Conservation (phyloP, 768 basidiomycete species). For the Leccinum barrowsii region DNA sequence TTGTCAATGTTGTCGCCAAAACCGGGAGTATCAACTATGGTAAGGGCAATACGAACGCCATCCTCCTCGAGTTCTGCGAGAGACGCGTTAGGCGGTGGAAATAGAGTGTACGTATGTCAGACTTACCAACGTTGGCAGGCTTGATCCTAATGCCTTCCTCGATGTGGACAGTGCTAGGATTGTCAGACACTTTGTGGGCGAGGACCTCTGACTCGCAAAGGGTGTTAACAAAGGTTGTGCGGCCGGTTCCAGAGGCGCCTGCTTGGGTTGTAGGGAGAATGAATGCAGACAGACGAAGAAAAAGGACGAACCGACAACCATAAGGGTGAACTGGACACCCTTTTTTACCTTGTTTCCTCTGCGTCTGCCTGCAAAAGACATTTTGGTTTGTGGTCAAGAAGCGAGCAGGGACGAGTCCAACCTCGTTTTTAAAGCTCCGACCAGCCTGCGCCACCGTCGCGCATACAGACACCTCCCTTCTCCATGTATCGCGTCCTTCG, state of each 20-base stretch:
- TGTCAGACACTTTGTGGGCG: constrained; percentile 79
- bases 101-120: neutral
- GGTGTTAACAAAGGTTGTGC: constrained; percentile 99
- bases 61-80: constrained; percentile 92
- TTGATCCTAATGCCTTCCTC: constrained; percentile 95
- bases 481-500: constrained; percentile 8
- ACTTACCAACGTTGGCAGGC: constrained; percentile 83
- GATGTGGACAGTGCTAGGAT: constrained; percentile 85
- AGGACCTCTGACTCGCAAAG: constrained; percentile 95
- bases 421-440: constrained; percentile 34
- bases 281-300: neutral
- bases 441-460: constrained; percentile 31
- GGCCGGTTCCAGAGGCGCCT: constrained; percentile 97
- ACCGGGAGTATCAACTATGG: constrained; percentile 97
- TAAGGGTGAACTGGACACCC: constrained; percentile 96
- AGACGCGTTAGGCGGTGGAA: constrained; percentile 1
- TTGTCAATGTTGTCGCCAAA: constrained; percentile 99
- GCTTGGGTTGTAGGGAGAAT: constrained; percentile 11
- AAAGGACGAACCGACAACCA: constrained; percentile 85
- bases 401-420: constrained; percentile 32
- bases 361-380: constrained; percentile 85
- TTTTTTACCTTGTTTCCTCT: constrained; percentile 97
- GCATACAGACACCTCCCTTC: constrained; percentile 17
- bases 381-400: constrained; percentile 39
- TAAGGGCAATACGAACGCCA: constrained; percentile 95